phyloP scores from a whole-genome alignment of 768 basidiomycete genomes.

The Boletus rubescentipes region DNA sequence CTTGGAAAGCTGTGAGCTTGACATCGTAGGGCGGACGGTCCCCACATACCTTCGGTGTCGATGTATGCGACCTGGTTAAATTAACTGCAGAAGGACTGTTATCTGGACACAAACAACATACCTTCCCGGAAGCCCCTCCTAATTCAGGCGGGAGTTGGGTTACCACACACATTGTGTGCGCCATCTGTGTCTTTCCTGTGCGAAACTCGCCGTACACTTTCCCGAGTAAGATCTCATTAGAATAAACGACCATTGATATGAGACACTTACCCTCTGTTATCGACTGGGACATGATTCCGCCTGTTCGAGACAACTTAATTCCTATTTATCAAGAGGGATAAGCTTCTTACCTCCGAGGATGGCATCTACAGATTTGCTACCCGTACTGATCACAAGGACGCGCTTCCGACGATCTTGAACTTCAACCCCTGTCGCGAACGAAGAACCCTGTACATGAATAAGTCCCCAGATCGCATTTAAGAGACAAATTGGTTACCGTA shows the following conservation, averaged over 20 bases:
- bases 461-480: background rate
- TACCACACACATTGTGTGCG: slow-evolving; percentile 92
- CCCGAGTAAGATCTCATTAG: background rate
- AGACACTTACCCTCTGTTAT: slow-evolving; percentile 75
- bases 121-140: slow-evolving; percentile 90
- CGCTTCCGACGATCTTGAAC: slow-evolving; percentile 83
- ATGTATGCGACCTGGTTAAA: slow-evolving; percentile 77
- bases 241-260: background rate
- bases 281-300: slow-evolving; percentile 89
- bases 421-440: slow-evolving; percentile 89
- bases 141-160: slow-evolving; percentile 86
- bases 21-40: slow-evolving; percentile 5
- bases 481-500: slow-evolving; percentile 42
- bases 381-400: slow-evolving; percentile 85
- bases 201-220: slow-evolving; percentile 94
- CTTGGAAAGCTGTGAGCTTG: slow-evolving; percentile 38
- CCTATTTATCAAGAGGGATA: background rate
- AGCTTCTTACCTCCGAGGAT: slow-evolving; percentile 73
- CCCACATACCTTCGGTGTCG: slow-evolving; percentile 70
- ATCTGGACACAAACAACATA: slow-evolving; percentile 24
- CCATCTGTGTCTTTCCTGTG: slow-evolving; percentile 94
- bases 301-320: slow-evolving; percentile 36
- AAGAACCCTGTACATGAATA: slow-evolving; percentile 62
- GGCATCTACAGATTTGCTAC: slow-evolving; percentile 86
- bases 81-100: background rate